Evolutionary conservation across 805 yeast species (phyloP).

Genomic region (Starmera dryadoides): DNA sequence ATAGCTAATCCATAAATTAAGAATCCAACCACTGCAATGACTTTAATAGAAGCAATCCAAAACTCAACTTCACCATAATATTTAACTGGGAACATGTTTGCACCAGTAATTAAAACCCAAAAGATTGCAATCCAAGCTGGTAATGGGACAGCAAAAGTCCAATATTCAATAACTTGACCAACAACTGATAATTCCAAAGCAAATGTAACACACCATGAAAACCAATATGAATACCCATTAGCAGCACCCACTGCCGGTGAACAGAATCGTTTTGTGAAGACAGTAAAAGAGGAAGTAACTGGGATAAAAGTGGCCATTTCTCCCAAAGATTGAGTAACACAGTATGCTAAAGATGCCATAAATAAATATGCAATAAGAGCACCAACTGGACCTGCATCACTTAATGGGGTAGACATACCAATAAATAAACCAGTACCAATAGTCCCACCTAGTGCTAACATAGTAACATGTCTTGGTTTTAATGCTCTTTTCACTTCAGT

Average conservation of each 20-base stretch:
- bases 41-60: slow-evolving; percentile 64
- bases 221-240: slow-evolving; percentile 69
- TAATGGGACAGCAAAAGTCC: slow-evolving; percentile 65
- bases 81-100: slow-evolving; percentile 61
- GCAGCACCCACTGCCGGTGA: slow-evolving; percentile 71
- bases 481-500: slow-evolving; percentile 50
- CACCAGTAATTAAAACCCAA: slow-evolving; percentile 44
- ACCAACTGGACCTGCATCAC: slow-evolving; percentile 61
- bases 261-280: slow-evolving; percentile 59
- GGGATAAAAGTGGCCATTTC: slow-evolving; percentile 81
- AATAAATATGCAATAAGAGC: slow-evolving; percentile 57
- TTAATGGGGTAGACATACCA: slow-evolving; percentile 49
- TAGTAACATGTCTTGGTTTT: slow-evolving; percentile 61
- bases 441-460: slow-evolving; percentile 77
- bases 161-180: slow-evolving; percentile 55
- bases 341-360: slow-evolving; percentile 58
- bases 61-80: slow-evolving; percentile 72
- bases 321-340: slow-evolving; percentile 66
- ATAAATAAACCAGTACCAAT: slow-evolving; percentile 76
- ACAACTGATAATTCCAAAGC: slow-evolving; percentile 68
- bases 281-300: slow-evolving; percentile 58
- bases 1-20: slow-evolving; percentile 57
- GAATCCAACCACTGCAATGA: slow-evolving; percentile 66
- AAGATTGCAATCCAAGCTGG: slow-evolving; percentile 70
- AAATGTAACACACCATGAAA: slow-evolving; percentile 71